Conservation (phyloP, 2,329 filamentous ascomycete species). For the Pseudocercospora eumusae region DNA sequence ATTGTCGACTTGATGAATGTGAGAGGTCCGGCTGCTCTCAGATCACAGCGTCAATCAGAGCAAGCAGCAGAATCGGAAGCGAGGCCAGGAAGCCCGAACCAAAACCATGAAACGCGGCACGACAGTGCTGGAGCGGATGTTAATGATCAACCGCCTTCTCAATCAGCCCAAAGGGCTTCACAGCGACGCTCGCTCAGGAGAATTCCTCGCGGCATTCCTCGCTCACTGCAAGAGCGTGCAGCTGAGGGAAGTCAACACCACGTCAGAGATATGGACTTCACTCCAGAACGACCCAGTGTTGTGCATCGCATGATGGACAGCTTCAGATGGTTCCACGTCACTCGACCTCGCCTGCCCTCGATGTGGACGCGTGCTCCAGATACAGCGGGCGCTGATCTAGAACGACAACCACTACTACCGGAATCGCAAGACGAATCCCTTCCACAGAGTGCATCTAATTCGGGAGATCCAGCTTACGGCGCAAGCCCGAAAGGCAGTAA, state of each 20-base stretch:
- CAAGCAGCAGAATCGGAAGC: too few species aligned
- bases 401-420: neutral
- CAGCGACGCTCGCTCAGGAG: neutral
- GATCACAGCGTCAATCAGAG: neutral
- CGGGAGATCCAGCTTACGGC: neutral
- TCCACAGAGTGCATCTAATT: neutral
- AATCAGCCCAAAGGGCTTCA: too few species aligned
- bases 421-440: neutral
- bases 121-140: too few species aligned
- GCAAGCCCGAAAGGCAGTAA: neutral
- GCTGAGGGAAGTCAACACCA: neutral
- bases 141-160: too few species aligned
- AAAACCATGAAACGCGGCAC: too few species aligned
- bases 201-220: neutral
- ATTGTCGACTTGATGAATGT: neutral
- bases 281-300: neutral
- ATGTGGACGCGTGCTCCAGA: neutral
- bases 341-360: neutral
- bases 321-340: neutral
- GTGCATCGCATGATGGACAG: neutral
- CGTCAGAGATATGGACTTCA: neutral
- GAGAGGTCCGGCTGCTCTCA: neutral
- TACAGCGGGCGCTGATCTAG: neutral
- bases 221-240: neutral
- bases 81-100: too few species aligned